phyloP scores from a whole-genome alignment of 2,329 filamentous ascomycete species.

The Dothistroma septosporum region DNA sequence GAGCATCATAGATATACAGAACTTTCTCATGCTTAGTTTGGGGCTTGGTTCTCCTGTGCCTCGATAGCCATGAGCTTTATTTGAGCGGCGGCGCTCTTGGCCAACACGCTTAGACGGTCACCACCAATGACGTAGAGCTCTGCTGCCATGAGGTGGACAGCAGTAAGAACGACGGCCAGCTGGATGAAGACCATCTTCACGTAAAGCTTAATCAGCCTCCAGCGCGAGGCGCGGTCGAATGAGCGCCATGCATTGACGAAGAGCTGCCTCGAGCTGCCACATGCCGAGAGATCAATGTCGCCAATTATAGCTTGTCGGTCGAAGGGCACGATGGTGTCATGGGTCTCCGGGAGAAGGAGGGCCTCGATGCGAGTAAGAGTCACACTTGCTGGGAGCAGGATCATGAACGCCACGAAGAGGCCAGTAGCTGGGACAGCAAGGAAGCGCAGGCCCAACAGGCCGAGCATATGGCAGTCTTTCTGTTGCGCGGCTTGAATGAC shows the following conservation, averaged over 20 bases:
- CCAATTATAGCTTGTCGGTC: constrained; percentile 72
- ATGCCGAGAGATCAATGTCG: constrained; percentile 68
- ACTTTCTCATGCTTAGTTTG: not conserved
- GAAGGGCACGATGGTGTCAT: constrained; percentile 83
- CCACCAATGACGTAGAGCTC: constrained; percentile 32
- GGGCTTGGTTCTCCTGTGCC: constrained; percentile 12
- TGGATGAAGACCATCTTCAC: constrained; percentile 63
- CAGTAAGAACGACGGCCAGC: constrained; percentile 27
- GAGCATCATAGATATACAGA: not conserved
- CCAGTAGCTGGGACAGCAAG: constrained; percentile 37
- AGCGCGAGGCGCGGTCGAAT: constrained; percentile 68
- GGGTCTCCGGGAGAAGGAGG: constrained; percentile 73
- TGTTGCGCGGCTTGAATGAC: constrained; percentile 23
- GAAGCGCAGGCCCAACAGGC: constrained; percentile 41
- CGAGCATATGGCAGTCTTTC: constrained; percentile 26
- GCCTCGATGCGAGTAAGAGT: constrained; percentile 80
- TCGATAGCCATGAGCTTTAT: constrained; percentile 28
- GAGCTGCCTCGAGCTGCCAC: constrained; percentile 54
- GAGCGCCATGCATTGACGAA: constrained; percentile 74
- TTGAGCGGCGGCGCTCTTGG: constrained; percentile 27
- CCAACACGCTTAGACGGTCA: constrained; percentile 25
- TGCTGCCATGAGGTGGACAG: constrained; percentile 24
- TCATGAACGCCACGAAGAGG: constrained; percentile 55
- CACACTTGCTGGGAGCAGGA: constrained; percentile 74
- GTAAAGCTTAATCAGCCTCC: constrained; percentile 70